Conservation (phyloP, 2,329 filamentous ascomycete species). For the Gremmenia infestans region DNA sequence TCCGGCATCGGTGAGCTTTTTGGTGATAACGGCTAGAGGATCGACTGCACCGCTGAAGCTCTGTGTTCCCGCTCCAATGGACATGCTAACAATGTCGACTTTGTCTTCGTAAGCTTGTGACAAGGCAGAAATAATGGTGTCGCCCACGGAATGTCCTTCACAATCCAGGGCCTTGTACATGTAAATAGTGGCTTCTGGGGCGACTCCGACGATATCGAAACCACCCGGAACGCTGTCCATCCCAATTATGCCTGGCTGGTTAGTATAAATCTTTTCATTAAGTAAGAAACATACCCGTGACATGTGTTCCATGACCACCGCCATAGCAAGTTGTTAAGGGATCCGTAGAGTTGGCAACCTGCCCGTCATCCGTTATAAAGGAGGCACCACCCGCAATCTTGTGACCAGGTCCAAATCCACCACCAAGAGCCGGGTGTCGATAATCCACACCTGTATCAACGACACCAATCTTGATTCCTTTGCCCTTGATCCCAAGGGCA, state of each 20-base stretch:
- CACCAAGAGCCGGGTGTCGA: constrained; percentile 57
- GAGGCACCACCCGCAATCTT: constrained; percentile 54
- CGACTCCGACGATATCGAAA: constrained; percentile 19
- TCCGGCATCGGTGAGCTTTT: constrained; percentile 8
- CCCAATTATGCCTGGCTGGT: constrained; percentile 17
- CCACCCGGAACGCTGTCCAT: constrained; percentile 12
- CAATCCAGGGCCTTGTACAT: constrained; percentile 25
- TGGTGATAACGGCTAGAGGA: constrained; percentile 5
- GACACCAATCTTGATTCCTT: constrained; percentile 40
- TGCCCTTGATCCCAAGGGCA: constrained; percentile 40
- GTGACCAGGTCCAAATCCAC: constrained; percentile 56
- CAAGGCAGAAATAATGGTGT: constrained; percentile 21
- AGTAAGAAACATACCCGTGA: constrained; percentile 10
- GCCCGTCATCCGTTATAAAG: constrained; percentile 46
- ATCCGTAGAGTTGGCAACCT: constrained; percentile 7
- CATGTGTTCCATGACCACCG: constrained; percentile 24
- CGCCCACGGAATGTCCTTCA: constrained; percentile 9
- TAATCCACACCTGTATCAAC: constrained; percentile 48
- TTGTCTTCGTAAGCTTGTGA: constrained; percentile 18
- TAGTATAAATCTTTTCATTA: background rate
- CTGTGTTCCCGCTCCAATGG: constrained; percentile 12
- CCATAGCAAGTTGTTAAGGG: constrained; percentile 17
- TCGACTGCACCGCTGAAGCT: constrained; percentile 5
- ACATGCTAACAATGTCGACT: constrained; percentile 25
- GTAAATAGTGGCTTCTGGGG: constrained; percentile 19